Conservation (phyloP, 305 asterid species). For the Fraxinus paxiana region DNA sequence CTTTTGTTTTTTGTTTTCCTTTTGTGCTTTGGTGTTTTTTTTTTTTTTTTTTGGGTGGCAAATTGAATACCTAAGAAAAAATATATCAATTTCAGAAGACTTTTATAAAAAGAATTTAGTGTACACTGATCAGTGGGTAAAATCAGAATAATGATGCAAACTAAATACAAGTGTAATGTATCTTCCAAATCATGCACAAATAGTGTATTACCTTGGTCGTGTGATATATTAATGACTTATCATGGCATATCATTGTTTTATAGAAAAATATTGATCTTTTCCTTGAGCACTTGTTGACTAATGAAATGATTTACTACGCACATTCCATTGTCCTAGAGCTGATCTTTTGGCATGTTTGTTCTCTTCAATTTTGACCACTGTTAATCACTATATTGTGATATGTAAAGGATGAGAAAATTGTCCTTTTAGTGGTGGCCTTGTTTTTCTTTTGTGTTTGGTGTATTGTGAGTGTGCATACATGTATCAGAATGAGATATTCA, state of each 20-base stretch:
- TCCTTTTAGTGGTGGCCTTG: neutral
- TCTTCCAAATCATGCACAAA: constrained; percentile 9
- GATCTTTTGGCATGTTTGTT: constrained; percentile 2
- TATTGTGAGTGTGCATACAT: constrained; percentile 2
- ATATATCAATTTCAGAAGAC: neutral
- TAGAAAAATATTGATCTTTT: constrained; percentile 6
- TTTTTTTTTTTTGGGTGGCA: neutral
- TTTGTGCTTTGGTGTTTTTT: neutral
- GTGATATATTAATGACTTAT: constrained; percentile 11
- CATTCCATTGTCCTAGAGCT: constrained; percentile 14
- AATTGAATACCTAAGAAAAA: neutral
- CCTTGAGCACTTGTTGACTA: constrained; percentile 17
- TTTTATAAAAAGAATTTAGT: neutral
- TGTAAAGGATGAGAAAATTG: constrained; percentile 1
- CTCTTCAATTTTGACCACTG: constrained; percentile 8
- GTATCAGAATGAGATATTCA: neutral
- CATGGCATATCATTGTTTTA: constrained; percentile 16
- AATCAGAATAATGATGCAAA: constrained; percentile 1
- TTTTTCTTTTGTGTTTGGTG: neutral
- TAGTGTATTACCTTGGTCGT: neutral
- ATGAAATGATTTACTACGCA: constrained; percentile 2
- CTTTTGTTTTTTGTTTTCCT: neutral
- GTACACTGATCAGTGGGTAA: constrained; percentile 7
- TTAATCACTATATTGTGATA: constrained; percentile 18
- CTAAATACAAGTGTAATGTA: neutral